Evolutionary conservation across 805 yeast species (phyloP).

Genomic region (Spathaspora gorwiae): DNA sequence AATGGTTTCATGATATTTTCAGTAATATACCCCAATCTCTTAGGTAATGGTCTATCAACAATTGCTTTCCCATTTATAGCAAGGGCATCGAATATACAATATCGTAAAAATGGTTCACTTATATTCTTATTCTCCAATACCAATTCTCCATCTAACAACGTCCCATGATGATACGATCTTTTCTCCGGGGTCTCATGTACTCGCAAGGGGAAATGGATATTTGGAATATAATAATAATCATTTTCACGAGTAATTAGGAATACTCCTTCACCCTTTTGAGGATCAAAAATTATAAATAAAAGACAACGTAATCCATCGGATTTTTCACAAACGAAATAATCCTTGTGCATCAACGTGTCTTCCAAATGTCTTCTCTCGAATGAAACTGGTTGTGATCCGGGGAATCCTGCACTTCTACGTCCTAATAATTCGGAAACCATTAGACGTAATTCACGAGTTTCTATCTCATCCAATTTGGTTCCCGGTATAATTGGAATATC

Average conservation of each 20-base stretch:
- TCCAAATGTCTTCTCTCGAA: slow-evolving; percentile 71
- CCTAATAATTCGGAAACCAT: slow-evolving; percentile 63
- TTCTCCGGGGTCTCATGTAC: slow-evolving; percentile 42
- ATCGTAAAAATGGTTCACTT: slow-evolving; percentile 51
- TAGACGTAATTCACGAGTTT: slow-evolving; percentile 60
- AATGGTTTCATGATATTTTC: slow-evolving; percentile 81
- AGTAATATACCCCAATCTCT: slow-evolving; percentile 82
- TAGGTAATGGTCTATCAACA: slow-evolving; percentile 66
- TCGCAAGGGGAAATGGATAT: slow-evolving; percentile 75
- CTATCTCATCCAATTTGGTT: slow-evolving; percentile 64
- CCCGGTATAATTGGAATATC: slow-evolving; percentile 88
- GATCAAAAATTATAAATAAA: slow-evolving; percentile 61
- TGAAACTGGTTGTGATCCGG: slow-evolving; percentile 95
- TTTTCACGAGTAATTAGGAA: slow-evolving; percentile 86
- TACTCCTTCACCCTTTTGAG: slow-evolving; percentile 79
- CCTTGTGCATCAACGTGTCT: slow-evolving; percentile 59
- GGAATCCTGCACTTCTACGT: slow-evolving; percentile 57
- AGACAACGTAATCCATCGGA: slow-evolving; percentile 89
- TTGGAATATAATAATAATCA: slow-evolving; percentile 76
- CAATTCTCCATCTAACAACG: slow-evolving; percentile 90
- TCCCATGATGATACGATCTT: slow-evolving; percentile 72
- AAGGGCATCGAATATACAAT: slow-evolving; percentile 85
- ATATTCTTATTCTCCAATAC: slow-evolving; percentile 69
- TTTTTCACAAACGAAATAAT: slow-evolving; percentile 93
- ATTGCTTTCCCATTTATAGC: slow-evolving; percentile 74